Evolutionary conservation across 1,284 basidiomycete genomes (phyloP).

Genomic region (Vanrija sp.): DNA sequence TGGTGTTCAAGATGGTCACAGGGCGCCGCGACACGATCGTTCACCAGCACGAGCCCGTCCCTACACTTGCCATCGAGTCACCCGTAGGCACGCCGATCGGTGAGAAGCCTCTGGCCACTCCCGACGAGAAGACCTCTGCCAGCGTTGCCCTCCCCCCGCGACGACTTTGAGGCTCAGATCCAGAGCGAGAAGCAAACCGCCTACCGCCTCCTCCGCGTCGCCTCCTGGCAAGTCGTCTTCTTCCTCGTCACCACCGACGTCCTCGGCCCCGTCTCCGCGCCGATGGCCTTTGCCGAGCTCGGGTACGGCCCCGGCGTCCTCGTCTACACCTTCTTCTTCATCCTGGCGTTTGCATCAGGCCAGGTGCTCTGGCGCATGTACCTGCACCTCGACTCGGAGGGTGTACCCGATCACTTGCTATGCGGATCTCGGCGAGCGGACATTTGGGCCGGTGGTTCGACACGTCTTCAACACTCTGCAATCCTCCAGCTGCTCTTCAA

Average conservation of each 20-base stretch:
- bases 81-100: no score
- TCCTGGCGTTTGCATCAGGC: conserved; percentile 6
- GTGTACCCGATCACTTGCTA: conserved; percentile 9
- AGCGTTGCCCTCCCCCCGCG: background rate
- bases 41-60: background rate
- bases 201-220: conserved; percentile 9
- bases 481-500: background rate
- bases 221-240: conserved; percentile 12
- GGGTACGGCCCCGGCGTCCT: conserved; percentile 24
- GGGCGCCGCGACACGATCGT: conserved; percentile 1
- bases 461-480: conserved; percentile 6
- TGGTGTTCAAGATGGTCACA: conserved; percentile 1
- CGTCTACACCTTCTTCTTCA: conserved; percentile 14
- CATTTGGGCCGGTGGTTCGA: conserved; percentile 1
- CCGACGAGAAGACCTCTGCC: background rate
- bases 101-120: no score
- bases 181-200: conserved; percentile 2
- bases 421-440: conserved; percentile 12
- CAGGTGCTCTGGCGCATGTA: conserved; percentile 13
- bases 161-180: background rate
- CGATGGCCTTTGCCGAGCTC: conserved; percentile 32
- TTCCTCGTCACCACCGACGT: conserved; percentile 20
- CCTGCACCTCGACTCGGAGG: conserved; percentile 8
- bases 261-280: conserved; percentile 38
- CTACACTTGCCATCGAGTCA: background rate